Evolutionary conservation across 345 rosid species (phyloP).

Genomic region (Punica granatum): DNA sequence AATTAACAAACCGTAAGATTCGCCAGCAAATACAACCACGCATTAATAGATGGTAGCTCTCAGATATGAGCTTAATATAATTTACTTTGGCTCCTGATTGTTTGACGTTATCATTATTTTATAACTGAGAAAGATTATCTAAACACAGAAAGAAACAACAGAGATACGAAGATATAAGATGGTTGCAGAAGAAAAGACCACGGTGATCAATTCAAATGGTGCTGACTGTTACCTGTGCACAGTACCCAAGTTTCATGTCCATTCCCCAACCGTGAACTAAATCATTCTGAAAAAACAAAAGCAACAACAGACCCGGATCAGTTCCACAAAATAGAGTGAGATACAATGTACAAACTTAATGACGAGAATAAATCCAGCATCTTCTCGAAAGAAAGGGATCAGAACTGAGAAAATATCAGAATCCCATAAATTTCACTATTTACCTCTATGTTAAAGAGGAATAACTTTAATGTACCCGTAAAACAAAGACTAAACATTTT

Average conservation of each 20-base stretch:
- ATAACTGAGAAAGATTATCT: background rate
- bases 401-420: background rate
- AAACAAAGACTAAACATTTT: too few relatives aligned
- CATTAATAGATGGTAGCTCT: too few relatives aligned
- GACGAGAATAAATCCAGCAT: background rate
- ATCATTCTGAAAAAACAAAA: constrained; percentile 54
- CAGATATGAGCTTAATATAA: too few relatives aligned
- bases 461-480: too few relatives aligned
- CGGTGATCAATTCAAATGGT: background rate
- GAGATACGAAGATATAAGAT: too few relatives aligned
- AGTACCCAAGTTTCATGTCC: constrained; percentile 97
- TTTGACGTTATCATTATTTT: too few relatives aligned
- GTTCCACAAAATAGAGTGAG: background rate
- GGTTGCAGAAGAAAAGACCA: background rate
- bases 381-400: background rate
- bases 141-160: background rate
- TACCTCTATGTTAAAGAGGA: background rate
- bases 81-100: too few relatives aligned
- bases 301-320: background rate
- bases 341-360: background rate
- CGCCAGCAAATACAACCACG: background rate
- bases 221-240: constrained; percentile 66
- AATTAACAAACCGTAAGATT: background rate
- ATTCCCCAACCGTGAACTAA: constrained; percentile 98
- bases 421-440: background rate